phyloP scores from a whole-genome alignment of 257 asterid genomes.

The Verbascum thapsus region DNA sequence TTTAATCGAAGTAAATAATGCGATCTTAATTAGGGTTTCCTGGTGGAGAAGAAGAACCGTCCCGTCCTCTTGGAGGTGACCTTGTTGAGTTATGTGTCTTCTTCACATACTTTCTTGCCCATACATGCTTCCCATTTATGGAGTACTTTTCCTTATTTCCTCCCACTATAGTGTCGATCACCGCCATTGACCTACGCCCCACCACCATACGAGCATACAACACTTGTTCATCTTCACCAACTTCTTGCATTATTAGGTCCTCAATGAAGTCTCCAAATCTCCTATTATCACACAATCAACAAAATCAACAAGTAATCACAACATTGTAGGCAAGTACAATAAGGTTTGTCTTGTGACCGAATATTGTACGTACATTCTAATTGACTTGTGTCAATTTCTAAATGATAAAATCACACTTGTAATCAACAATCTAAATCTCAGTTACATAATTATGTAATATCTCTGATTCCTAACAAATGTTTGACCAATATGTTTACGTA shows the following conservation, averaged over 20 bases:
- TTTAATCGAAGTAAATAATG: no score
- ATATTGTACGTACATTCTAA: no score
- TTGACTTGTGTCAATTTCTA: no score
- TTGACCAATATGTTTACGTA: no score
- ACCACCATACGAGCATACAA: constrained; percentile 69
- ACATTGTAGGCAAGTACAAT: no score
- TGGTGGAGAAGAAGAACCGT: constrained; percentile 1
- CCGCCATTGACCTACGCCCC: constrained; percentile 21
- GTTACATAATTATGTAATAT: no score
- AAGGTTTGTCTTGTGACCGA: no score
- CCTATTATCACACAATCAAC: constrained; percentile 29
- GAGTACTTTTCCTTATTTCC: constrained; percentile 61
- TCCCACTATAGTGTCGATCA: constrained; percentile 41
- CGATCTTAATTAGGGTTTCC: not conserved
- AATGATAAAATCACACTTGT: no score
- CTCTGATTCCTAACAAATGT: no score
- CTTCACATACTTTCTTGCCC: constrained; percentile 71
- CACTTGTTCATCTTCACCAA: constrained; percentile 50
- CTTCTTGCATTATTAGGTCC: constrained; percentile 69
- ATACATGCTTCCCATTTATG: constrained; percentile 83
- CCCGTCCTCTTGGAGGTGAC: constrained; percentile 28
- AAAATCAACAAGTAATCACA: no score
- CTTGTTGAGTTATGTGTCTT: constrained; percentile 28
- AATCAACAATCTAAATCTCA: no score
- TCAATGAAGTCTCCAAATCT: constrained; percentile 73